Evolutionary conservation across 2,329 filamentous ascomycete genomes (phyloP).

Genomic region (Botrytis deweyae): DNA sequence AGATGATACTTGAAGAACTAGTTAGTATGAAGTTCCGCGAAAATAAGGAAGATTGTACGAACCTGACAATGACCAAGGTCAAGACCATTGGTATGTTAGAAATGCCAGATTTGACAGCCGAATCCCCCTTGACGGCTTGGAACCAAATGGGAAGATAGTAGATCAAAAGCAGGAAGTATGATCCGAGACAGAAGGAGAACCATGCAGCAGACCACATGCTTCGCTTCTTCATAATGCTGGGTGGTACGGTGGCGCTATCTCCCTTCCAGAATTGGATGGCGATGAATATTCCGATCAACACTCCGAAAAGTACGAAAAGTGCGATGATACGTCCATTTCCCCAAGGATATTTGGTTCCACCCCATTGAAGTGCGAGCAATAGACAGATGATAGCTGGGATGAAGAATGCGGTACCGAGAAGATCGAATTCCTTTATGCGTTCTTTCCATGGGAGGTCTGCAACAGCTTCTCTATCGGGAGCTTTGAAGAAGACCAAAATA

Average conservation of each 20-base stretch:
- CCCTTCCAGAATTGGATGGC: slow-evolving; percentile 42
- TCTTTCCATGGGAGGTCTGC: slow-evolving; percentile 43
- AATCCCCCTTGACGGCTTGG: slow-evolving; percentile 47
- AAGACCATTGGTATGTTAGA: slow-evolving; percentile 41
- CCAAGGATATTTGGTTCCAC: slow-evolving; percentile 43
- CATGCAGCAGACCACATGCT: slow-evolving; percentile 40
- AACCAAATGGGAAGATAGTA: slow-evolving; percentile 51
- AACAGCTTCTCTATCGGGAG: slow-evolving; percentile 27
- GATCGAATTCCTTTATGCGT: slow-evolving; percentile 40
- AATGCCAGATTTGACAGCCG: slow-evolving; percentile 47
- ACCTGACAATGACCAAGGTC: slow-evolving; percentile 35
- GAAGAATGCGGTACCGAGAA: slow-evolving; percentile 41
- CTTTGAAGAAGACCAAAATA: slow-evolving; percentile 45
- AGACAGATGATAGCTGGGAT: slow-evolving; percentile 42
- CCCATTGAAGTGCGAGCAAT: slow-evolving; percentile 45
- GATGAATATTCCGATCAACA: slow-evolving; percentile 38
- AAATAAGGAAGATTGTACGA: slow-evolving; percentile 23
- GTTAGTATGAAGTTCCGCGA: slow-evolving; percentile 18
- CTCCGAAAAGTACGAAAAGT: slow-evolving; percentile 38
- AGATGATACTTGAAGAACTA: not conserved
- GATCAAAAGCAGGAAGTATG: slow-evolving; percentile 43
- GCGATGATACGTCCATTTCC: slow-evolving; percentile 40
- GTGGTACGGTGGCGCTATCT: slow-evolving; percentile 45
- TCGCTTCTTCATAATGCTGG: slow-evolving; percentile 42
- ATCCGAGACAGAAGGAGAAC: slow-evolving; percentile 41